Evolutionary conservation across 139 green algal species (phyloP).

Genomic region (Marvania coccoides): DNA sequence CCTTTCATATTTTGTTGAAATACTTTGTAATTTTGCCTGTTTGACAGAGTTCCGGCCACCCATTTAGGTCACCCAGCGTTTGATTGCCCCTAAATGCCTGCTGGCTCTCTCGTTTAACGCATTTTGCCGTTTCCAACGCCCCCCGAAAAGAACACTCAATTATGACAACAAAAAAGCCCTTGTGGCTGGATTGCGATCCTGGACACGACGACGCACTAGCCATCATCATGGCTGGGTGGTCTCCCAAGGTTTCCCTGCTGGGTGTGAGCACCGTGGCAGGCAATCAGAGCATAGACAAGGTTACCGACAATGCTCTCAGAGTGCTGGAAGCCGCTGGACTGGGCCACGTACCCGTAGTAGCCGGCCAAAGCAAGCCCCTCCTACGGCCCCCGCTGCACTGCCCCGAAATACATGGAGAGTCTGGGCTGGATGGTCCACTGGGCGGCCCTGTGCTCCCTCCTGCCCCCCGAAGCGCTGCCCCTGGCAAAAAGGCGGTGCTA

Average conservation of each 20-base stretch:
- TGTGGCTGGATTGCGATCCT: conserved; percentile 86
- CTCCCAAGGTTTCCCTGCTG: conserved; percentile 53
- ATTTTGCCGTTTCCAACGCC: too few species aligned
- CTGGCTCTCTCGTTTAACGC: too few species aligned
- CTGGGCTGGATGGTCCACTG: conserved; percentile 48
- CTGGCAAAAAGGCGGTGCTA: conserved; percentile 53
- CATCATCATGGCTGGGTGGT: conserved; percentile 76
- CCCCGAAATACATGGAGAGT: conserved; percentile 89
- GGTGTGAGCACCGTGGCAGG: conserved; percentile 82
- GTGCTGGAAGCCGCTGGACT: conserved; percentile 60
- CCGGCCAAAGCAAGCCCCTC: conserved; percentile 63
- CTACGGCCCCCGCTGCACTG: conserved; percentile 61
- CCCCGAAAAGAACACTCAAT: too few species aligned
- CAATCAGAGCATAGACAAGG: conserved; percentile 81
- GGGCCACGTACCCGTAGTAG: conserved; percentile 40
- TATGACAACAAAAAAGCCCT: too few species aligned
- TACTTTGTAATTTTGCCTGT: too few species aligned
- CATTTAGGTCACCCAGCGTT: too few species aligned
- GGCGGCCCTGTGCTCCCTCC: conserved; percentile 20
- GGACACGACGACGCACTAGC: conserved; percentile 91
- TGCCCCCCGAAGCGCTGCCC: neutral
- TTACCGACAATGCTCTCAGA: conserved; percentile 74
- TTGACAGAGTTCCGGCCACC: too few species aligned
- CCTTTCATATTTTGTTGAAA: too few species aligned
- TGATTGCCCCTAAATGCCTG: too few species aligned